phyloP scores from a whole-genome alignment of 2,329 filamentous ascomycete genomes.

The Emydomyces testavorans region DNA sequence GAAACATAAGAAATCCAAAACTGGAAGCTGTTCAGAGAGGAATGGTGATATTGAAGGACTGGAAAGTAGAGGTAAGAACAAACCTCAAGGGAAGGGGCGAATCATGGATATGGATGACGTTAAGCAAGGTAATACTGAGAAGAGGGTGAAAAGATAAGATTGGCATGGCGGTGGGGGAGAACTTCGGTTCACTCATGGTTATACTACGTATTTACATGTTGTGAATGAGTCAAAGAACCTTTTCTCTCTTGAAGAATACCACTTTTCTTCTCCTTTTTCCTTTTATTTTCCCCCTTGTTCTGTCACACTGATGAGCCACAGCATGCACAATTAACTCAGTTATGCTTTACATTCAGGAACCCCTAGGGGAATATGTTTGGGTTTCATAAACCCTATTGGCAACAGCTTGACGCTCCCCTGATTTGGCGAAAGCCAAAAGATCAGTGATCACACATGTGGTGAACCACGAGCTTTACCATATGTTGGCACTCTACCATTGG shows the following conservation, averaged over 20 bases:
- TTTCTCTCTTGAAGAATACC: not conserved
- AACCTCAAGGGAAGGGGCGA: not conserved
- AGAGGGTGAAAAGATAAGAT: not conserved
- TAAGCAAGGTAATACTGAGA: not conserved
- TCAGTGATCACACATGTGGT: too few relatives aligned
- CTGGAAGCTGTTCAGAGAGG: not conserved
- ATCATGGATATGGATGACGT: not conserved
- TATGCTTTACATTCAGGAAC: too few relatives aligned
- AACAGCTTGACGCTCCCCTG: too few relatives aligned
- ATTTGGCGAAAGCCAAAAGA: too few relatives aligned
- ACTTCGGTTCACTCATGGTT: not conserved
- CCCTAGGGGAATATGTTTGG: too few relatives aligned
- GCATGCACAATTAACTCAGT: too few relatives aligned
- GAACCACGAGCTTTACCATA: too few relatives aligned
- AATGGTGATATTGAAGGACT: not conserved
- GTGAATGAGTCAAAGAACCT: too few relatives aligned
- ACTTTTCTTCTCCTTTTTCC: not conserved
- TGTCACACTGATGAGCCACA: too few relatives aligned
- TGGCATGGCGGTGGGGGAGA: not conserved
- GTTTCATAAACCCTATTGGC: too few relatives aligned
- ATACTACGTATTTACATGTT: too few relatives aligned
- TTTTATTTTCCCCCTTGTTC: constrained; percentile 4
- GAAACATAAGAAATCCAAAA: not conserved
- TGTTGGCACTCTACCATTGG: too few relatives aligned
- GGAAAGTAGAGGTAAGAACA: not conserved